Conservation (phyloP, 169 alveolate species). For the Plasmodium berghei region DNA sequence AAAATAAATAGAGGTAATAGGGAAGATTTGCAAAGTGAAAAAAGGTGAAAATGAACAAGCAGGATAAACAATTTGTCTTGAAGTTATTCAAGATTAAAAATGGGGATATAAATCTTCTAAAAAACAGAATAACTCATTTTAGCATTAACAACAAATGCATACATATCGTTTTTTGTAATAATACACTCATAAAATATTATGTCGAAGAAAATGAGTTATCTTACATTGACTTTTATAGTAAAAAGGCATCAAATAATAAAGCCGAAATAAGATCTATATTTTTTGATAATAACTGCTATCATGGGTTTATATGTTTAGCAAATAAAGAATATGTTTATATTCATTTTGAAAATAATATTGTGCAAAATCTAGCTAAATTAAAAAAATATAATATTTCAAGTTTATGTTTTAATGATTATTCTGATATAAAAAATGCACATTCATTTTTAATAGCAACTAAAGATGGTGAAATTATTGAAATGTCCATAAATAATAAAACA, state of each 20-base stretch:
- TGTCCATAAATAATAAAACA: conserved; percentile 57
- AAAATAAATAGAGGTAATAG: too few relatives aligned
- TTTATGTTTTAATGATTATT: conserved; percentile 42
- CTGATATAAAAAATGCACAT: conserved; percentile 31
- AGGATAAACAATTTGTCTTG: conserved; percentile 51
- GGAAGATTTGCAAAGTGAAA: background rate
- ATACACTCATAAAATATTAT: conserved; percentile 54
- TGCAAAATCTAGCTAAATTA: conserved; percentile 43
- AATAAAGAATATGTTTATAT: conserved; percentile 73
- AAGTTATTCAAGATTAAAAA: conserved; percentile 70
- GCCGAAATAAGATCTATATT: conserved; percentile 75
- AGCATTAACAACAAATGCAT: conserved; percentile 72
- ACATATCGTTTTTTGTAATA: conserved; percentile 66
- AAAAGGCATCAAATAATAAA: conserved; percentile 59
- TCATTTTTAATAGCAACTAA: conserved; percentile 57
- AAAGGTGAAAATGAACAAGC: conserved; percentile 34
- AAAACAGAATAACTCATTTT: conserved; percentile 73
- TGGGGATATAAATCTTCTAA: conserved; percentile 62
- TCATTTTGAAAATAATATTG: conserved; percentile 70
- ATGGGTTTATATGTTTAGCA: conserved; percentile 76
- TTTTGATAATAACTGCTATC: conserved; percentile 72
- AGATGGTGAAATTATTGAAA: conserved; percentile 71
- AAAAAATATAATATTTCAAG: conserved; percentile 66
- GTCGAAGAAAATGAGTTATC: conserved; percentile 68
- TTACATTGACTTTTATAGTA: conserved; percentile 60